Evolutionary conservation across 331 rosid species (phyloP), one percentile per base, ranked within the genome.

Genomic region (Acacia pycnantha): DNA sequence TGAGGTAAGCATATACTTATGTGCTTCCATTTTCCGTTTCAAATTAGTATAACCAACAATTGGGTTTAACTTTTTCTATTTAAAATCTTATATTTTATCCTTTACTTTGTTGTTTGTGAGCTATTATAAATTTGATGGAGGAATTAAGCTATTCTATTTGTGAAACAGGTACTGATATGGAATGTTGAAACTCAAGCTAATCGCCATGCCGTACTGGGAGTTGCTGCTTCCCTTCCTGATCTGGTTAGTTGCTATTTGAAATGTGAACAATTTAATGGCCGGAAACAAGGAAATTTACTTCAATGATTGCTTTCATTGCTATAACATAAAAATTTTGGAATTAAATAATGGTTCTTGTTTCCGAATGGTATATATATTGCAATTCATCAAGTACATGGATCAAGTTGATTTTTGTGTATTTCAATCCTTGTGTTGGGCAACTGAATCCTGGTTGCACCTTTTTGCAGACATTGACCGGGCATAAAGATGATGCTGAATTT

Each of bases 401-500:
- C 15, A 66, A 71, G 26, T 44, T 37, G 74, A 77, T 47, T 50
- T 78, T 26, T 33, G 40, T 37, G 24, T 22, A 40, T 48, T 18
- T 40, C 70, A 71, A 15, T 59, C 22, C 51, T 56, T 73, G 16
- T 41, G 62, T 22, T 37, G 37, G 83, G 47, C 10, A 35, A 37
- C 77, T 84, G 68, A 87, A 43, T 76, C 81, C 64, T 46, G 68
- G 31, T 10, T 24, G 18, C 56, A 50, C 72, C 78, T 51, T 81
- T 70, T 67, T 88, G 84, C 89, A 96, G 99, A 94, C 94, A 74
- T 86, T 94, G 88, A 96, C 95, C 70, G 99, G 99, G 79, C 99
- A 96, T 83, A 89, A 87, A 75, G 99, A 96, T 70, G 85, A 94
- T 94, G 99, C 99, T 79, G 99, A 94, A 85, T 96, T 82, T 90